A percentile compares a stretch with the other conserved stretches of the same genome.
These are phyloP conservation scores for Erythrobasidium yunnanense DNA, from an alignment of 768 basidiomycete genomes.

Conservation along the genomic window DNA sequence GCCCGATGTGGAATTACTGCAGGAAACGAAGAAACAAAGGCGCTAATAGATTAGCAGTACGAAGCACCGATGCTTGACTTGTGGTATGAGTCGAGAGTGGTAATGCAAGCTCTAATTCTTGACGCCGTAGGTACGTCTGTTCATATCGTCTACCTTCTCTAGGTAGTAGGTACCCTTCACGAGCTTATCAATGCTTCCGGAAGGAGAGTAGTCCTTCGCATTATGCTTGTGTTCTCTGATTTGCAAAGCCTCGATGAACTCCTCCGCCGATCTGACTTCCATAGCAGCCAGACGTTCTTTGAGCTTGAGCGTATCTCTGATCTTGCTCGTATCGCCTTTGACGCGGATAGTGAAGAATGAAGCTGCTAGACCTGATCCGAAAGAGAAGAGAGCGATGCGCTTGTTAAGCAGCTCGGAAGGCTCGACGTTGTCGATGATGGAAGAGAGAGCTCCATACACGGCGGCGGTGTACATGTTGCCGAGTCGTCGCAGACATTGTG, in stretches of 20 bases:
- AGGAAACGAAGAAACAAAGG: too few relatives aligned
- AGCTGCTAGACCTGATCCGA: slow-evolving; percentile 88
- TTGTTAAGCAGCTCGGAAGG: slow-evolving; percentile 63
- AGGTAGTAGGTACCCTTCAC: slow-evolving; percentile 93
- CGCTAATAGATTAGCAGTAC: too few relatives aligned
- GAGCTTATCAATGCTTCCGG: slow-evolving; percentile 78
- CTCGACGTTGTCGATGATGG: slow-evolving; percentile 62
- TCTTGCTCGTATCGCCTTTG: slow-evolving; percentile 74
- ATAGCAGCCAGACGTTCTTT: slow-evolving; percentile 63
- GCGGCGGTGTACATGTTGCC: slow-evolving; percentile 99
- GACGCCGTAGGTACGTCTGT: slow-evolving; percentile 72
- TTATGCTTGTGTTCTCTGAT: slow-evolving; percentile 95
- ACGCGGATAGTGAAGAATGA: slow-evolving; percentile 81
- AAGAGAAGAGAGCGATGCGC: slow-evolving; percentile 88
- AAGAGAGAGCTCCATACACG: slow-evolving; percentile 85
- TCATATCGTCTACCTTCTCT: slow-evolving; percentile 75
- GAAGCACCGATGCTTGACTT: too few relatives aligned
- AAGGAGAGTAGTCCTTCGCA: slow-evolving; percentile 67
- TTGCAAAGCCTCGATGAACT: slow-evolving; percentile 70
- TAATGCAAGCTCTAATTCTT: slow-evolving; percentile 1
- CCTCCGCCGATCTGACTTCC: slow-evolving; percentile 83
- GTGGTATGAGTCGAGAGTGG: too few relatives aligned
- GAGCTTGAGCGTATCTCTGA: slow-evolving; percentile 71
- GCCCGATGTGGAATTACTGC: too few relatives aligned
- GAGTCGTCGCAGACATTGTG: slow-evolving; percentile 76